These are phyloP conservation scores for Craterostigma plantagineum DNA, from an alignment of 257 asterid species.

Conservation along the genomic window DNA sequence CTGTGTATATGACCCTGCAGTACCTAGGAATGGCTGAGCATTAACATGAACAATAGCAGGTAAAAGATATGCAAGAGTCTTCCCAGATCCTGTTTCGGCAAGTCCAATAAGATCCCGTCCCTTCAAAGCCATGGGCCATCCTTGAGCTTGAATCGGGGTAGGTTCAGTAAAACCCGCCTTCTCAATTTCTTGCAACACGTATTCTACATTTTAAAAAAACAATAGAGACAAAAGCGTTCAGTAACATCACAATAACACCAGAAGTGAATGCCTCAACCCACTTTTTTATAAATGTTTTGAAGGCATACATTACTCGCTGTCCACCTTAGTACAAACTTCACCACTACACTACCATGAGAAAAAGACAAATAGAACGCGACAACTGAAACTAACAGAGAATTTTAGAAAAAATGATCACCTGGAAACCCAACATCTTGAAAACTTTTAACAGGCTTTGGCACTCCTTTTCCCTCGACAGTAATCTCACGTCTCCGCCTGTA, in stretches of 20 bases:
- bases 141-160: slow-evolving; percentile 95
- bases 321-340: no score
- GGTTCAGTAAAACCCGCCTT: slow-evolving; percentile 97
- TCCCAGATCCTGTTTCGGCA: slow-evolving; percentile 99
- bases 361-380: neutral
- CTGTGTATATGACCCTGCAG: slow-evolving; percentile 8
- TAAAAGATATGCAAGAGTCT: slow-evolving; percentile 80
- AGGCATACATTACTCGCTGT: no score
- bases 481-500: slow-evolving; percentile 79
- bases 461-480: slow-evolving; percentile 84
- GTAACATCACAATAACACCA: neutral
- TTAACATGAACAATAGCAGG: slow-evolving; percentile 95
- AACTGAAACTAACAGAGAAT: neutral
- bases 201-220: slow-evolving; percentile 6
- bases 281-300: no score
- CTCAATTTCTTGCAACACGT: slow-evolving; percentile 81
- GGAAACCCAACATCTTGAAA: slow-evolving; percentile 75
- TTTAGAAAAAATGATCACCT: slow-evolving; percentile 18
- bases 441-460: slow-evolving; percentile 72
- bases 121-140: slow-evolving; percentile 99
- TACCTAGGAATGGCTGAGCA: slow-evolving; percentile 98
- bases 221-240: neutral
- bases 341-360: neutral
- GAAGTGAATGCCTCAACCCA: no score
- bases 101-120: slow-evolving; percentile 96